Evolutionary conservation across 495 filamentous ascomycete species (phyloP).

Genomic region (Penicillium pulvis): DNA sequence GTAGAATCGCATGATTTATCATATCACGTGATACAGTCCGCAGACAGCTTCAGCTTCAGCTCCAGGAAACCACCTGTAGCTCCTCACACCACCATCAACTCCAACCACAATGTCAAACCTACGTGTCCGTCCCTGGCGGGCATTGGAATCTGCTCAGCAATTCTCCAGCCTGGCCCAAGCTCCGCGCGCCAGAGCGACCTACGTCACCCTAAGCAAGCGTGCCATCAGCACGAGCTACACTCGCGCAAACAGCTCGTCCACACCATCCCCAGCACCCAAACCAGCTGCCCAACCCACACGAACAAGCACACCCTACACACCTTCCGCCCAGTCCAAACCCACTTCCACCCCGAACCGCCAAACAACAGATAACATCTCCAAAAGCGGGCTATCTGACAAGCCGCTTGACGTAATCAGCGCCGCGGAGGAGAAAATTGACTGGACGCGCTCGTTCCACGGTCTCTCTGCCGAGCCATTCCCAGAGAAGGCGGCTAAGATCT

Average conservation of each 20-base stretch:
- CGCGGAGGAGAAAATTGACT: constrained; percentile 69
- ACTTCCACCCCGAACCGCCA: constrained; percentile 35
- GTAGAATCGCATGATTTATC: not conserved
- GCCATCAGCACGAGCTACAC: constrained; percentile 21
- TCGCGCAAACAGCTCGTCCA: constrained; percentile 18
- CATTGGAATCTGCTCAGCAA: constrained; percentile 21
- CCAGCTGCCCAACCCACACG: constrained; percentile 16
- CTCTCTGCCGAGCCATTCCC: constrained; percentile 75
- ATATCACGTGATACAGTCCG: constrained; percentile 21
- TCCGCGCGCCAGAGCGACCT: constrained; percentile 5
- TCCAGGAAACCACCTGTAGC: constrained; percentile 4
- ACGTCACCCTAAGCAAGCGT: constrained; percentile 10
- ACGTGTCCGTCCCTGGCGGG: constrained; percentile 19
- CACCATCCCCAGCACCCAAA: constrained; percentile 16
- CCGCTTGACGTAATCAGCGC: constrained; percentile 48
- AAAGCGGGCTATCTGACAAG: constrained; percentile 54
- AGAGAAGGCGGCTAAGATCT: constrained; percentile 69
- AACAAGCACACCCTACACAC: constrained; percentile 16
- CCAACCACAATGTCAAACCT: constrained; percentile 23
- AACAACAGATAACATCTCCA: constrained; percentile 52
- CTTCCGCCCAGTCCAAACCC: constrained; percentile 17
- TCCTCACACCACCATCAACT: constrained; percentile 5
- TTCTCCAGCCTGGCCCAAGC: constrained; percentile 8
- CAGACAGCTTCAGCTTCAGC: constrained; percentile 3
- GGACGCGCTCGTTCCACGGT: constrained; percentile 91